Evolutionary conservation across 2,329 filamentous ascomycete genomes (phyloP), one percentile per base, ranked within the genome.

Genomic region (Magnaporthiopsis rhizophila): DNA sequence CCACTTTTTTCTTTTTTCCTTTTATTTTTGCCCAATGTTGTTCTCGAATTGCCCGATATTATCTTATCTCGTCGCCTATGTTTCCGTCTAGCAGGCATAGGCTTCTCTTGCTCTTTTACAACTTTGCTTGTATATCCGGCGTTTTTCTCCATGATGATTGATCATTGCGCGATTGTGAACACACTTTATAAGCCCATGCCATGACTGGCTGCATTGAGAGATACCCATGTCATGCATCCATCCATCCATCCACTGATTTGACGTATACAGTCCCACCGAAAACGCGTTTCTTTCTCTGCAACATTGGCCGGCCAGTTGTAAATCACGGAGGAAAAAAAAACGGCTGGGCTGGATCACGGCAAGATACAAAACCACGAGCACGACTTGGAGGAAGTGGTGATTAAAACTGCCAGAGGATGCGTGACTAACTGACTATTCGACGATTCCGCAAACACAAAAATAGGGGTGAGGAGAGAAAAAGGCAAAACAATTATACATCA

Each of bases 141-240:
- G 60, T 50, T 59, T 50, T 59, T 64, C 21, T 28, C 59, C 26
- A 45, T 62, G 50, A 21, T 45, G 28, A 15, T 61, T 45, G 28
- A 15, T 61, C 6, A 53, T 58, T 70, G 68, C 68, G 69, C 66
- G 66, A 65, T 66, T 59, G 45, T 53, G 45, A 53, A 53, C n/a
- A 53, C 21, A n/a, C 45, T n/a, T n/a, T 53, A 9, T 21, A 8
- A 53, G 18, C n/a, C 45, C 18, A n/a, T n/a, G 45, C 18, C 45
- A 21, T 3, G 45, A 21, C 30, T 30, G 18, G 18, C 45, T 18
- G 30, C 30, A 5, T 30, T 7, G 30, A 30, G 30, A 30, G 30
- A 30, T 24, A 7, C 45, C 18, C 3, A 53, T 53, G 9, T 30
- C 30, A 7, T 30, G 4, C 3, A 50, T 18, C 15, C 38, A 7